phyloP scores from a whole-genome alignment of 78 protist genomes.

The Goniomonas avonlea region DNA sequence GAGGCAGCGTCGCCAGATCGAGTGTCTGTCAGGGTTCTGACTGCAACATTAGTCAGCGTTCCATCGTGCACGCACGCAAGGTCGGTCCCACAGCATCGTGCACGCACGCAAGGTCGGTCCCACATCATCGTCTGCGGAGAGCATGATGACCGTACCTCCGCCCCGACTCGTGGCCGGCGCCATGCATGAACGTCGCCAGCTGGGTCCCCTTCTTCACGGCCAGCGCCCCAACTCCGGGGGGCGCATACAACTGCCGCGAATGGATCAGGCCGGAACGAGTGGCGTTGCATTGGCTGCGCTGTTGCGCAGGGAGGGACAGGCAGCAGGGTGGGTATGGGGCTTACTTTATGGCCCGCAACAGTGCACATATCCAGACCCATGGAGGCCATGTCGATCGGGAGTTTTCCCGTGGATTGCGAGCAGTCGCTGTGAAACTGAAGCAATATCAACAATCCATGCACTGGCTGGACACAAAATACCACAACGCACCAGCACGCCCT shows the following conservation, averaged over 20 bases:
- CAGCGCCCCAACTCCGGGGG: conserved; percentile 18
- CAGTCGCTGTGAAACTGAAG: conserved; percentile 13
- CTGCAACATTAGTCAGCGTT: too few species aligned
- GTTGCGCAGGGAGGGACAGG: too few species aligned
- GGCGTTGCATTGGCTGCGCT: too few species aligned
- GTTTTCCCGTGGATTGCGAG: not conserved
- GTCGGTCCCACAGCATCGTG: too few species aligned
- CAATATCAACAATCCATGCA: not conserved
- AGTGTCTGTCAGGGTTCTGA: too few species aligned
- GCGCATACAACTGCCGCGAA: conserved; percentile 9
- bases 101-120: too few species aligned
- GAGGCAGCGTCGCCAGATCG: too few species aligned
- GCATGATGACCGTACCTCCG: too few species aligned
- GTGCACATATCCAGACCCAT: not conserved
- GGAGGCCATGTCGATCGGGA: not conserved
- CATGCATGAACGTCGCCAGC: not conserved
- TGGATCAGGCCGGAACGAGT: too few species aligned
- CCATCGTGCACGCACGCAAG: too few species aligned
- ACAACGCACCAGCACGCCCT: not conserved
- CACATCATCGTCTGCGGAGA: too few species aligned
- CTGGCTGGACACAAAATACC: not conserved
- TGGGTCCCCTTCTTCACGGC: not conserved
- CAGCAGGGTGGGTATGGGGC: too few species aligned
- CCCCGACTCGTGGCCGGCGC: conserved; percentile 12
- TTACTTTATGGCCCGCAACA: conserved; percentile 12